Conservation (phyloP, 1,284 basidiomycete genomes). For the Erythrobasidium hasegawianum region DNA sequence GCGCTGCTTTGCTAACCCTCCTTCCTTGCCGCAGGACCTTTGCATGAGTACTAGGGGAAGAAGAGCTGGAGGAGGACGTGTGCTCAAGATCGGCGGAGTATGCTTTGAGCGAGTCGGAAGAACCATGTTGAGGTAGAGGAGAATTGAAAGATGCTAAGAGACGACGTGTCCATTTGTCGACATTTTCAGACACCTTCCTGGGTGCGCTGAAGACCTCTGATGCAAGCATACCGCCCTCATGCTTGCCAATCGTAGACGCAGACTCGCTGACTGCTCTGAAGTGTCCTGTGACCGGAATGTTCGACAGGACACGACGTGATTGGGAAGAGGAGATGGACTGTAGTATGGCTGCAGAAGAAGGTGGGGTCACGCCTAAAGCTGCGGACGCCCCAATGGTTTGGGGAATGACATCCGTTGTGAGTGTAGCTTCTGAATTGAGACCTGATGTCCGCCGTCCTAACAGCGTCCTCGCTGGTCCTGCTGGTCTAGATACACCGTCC, state of each 20-base stretch:
- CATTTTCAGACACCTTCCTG: slow-evolving; percentile 14
- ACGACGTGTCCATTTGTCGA: slow-evolving; percentile 15
- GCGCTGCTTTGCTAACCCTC: slow-evolving; percentile 11
- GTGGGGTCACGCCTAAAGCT: background rate
- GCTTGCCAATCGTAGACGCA: slow-evolving; percentile 19
- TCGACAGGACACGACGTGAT: background rate
- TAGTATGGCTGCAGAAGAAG: slow-evolving; percentile 13
- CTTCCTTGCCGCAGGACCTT: background rate
- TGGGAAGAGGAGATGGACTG: background rate
- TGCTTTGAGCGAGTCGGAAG: background rate
- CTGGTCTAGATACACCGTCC: background rate
- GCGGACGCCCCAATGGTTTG: slow-evolving; percentile 11
- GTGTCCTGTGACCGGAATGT: background rate
- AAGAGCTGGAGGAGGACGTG: slow-evolving; percentile 6
- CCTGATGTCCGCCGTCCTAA: slow-evolving; percentile 19
- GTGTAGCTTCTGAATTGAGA: slow-evolving; percentile 23
- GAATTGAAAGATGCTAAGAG: slow-evolving; percentile 7
- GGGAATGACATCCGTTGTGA: slow-evolving; percentile 5
- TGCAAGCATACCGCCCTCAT: background rate
- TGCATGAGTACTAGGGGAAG: slow-evolving; percentile 9
- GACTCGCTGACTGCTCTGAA: slow-evolving; percentile 33
- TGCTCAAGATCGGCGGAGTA: background rate
- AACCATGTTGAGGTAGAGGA: background rate
- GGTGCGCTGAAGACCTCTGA: slow-evolving; percentile 8
- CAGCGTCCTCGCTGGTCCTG: background rate